Evolutionary conservation across 441 rosid species (phyloP).

Genomic region (Capsella rubella): DNA sequence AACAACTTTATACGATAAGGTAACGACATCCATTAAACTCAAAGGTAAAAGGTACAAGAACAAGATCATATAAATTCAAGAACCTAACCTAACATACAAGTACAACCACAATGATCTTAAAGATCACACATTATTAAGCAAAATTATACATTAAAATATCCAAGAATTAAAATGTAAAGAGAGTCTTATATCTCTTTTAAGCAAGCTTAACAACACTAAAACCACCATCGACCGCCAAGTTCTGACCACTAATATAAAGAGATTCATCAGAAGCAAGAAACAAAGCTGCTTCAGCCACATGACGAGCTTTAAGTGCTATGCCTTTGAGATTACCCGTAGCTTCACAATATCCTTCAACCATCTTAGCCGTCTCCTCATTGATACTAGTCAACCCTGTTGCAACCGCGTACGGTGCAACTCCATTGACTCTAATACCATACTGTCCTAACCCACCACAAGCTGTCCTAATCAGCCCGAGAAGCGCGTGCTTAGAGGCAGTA

Average conservation of each 20-base stretch:
- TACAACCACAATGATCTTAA: not conserved
- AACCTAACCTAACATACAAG: not conserved
- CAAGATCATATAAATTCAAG: not conserved
- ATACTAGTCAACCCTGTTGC: not conserved
- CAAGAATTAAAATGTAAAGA: not conserved
- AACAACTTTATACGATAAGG: too few relatives aligned
- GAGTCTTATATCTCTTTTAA: not conserved
- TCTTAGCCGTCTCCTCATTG: not conserved
- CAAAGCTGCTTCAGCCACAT: not conserved
- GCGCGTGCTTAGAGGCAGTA: not conserved
- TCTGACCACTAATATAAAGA: not conserved
- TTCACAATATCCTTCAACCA: not conserved
- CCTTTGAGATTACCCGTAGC: not conserved
- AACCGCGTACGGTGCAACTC: not conserved
- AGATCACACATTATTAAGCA: not conserved
- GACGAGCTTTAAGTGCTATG: not conserved
- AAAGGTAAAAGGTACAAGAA: not conserved
- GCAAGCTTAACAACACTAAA: not conserved
- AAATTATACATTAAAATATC: not conserved
- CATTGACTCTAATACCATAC: not conserved
- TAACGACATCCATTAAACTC: too few relatives aligned
- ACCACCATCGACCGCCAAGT: not conserved
- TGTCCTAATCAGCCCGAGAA: not conserved
- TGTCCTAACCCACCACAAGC: not conserved
- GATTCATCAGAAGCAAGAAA: conserved; percentile 13